These are phyloP conservation scores for Brasilioporus rufonigricans DNA, from an alignment of 768 basidiomycete genomes.

Conservation along the genomic window DNA sequence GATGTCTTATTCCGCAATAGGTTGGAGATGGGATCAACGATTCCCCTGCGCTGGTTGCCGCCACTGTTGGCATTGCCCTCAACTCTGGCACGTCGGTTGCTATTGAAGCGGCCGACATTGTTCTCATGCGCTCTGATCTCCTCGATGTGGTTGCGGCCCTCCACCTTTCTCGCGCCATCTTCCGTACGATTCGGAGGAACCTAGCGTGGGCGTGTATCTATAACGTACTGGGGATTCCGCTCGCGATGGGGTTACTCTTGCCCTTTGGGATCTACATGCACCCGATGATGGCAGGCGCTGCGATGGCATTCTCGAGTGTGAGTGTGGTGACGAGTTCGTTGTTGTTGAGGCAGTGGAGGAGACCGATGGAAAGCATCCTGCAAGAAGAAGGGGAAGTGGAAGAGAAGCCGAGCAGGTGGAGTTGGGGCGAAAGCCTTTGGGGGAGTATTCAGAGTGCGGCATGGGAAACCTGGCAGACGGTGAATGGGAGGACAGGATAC, in stretches of 20 bases:
- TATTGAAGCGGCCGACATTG: constrained; percentile 96
- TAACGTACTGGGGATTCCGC: constrained; percentile 89
- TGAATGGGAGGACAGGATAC: constrained; percentile 53
- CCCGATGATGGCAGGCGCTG: constrained; percentile 98
- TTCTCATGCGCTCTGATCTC: constrained; percentile 95
- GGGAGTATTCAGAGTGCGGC: constrained; percentile 42
- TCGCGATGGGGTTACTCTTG: constrained; percentile 96
- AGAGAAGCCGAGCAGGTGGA: constrained; percentile 29
- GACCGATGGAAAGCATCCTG: constrained; percentile 70
- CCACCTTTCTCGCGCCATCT: constrained; percentile 85
- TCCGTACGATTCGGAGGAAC: constrained; percentile 87
- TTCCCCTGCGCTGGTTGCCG: constrained; percentile 93
- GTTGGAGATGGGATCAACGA: constrained; percentile 99
- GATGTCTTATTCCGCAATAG: constrained; percentile 36
- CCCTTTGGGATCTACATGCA: constrained; percentile 92
- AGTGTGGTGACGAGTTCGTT: constrained; percentile 92
- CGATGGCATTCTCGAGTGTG: constrained; percentile 97
- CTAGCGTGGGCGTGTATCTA: constrained; percentile 96
- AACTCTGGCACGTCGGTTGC: constrained; percentile 97
- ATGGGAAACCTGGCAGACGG: constrained; percentile 49
- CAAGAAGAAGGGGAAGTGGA: constrained; percentile 41
- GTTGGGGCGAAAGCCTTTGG: constrained; percentile 21
- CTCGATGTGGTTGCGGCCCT: constrained; percentile 97
- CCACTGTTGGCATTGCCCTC: constrained; percentile 94
- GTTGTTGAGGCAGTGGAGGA: constrained; percentile 79